Conservation (phyloP, 2,329 filamentous ascomycete species). For the Calonectria hawksworthii region DNA sequence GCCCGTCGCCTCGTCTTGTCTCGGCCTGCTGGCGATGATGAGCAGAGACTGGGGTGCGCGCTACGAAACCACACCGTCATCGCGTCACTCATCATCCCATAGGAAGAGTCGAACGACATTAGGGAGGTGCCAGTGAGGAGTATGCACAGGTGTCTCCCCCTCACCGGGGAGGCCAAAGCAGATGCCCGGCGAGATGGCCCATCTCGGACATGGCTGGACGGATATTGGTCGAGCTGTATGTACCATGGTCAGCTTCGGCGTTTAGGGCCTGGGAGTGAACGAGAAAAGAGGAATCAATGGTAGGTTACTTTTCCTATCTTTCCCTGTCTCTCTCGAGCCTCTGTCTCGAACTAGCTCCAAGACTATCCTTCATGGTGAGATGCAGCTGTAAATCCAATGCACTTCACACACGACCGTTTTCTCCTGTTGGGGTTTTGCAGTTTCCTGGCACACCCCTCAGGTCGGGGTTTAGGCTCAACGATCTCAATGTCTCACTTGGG, state of each 20-base stretch:
- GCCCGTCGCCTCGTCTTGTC: neutral
- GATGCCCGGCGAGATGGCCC: conserved; percentile 17
- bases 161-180: conserved; percentile 11
- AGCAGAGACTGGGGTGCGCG: conserved; percentile 4
- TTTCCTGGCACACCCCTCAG: neutral
- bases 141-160: conserved; percentile 1
- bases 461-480: conserved; percentile 5
- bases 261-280: neutral
- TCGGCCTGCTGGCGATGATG: conserved; percentile 7
- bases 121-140: neutral
- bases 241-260: conserved; percentile 8
- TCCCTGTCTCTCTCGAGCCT: neutral
- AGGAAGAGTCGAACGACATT: conserved; percentile 9
- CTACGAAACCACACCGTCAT: conserved; percentile 14
- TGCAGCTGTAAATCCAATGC: neutral
- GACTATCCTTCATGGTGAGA: neutral
- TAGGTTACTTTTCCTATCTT: neutral
- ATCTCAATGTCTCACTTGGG: conserved; percentile 30
- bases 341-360: conserved; percentile 9
- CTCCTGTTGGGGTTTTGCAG: neutral
- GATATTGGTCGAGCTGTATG: conserved; percentile 5
- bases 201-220: neutral
- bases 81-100: conserved; percentile 12
- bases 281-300: conserved; percentile 27
- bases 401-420: conserved; percentile 5